Base-by-base conservation (phyloP, 148 eudicot genomes). In the Linanthus parryae region DNA sequence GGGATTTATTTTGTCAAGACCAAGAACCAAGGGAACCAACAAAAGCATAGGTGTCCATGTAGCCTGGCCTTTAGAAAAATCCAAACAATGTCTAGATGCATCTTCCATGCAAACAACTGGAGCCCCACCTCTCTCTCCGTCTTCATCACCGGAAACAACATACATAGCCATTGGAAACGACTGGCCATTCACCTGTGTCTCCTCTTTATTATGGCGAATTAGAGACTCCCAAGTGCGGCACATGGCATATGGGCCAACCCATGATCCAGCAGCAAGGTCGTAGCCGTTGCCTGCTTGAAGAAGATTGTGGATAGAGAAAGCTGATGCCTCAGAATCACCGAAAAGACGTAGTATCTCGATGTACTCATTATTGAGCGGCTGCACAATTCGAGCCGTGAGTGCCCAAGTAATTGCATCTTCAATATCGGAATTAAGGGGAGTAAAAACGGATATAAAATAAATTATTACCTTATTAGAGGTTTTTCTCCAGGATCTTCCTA, bases 221-320 rank as follows among this genome's bases (percentile, higher is more conserved):
- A 92, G 67, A 30, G 76, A 75, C 59, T 87, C 98, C 94, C 90
- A 92, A n/a, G 94, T 77, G 61, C 98, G 98, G 36, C 98, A 92
- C 82, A 79, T 92, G 65, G 96, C 98, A 74, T 92, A 92, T 20
- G 98, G 98, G 27, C 98, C 98, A 20, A 87, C 82, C 98, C 98
- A 92, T 47, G 83, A 84, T 17, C 98, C 98, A 59, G 96, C 83
- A 69, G 96, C 84, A 49, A 92, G 81, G 19, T 80, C 83, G 69
- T 91, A 86, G 48, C 82, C 70, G 56, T 72, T 76, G 52, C 98
- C 98, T 61, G 79, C 85, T 79, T 77, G 70, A 57, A 92, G 74
- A 61, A 92, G 88, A 58, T 84, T 84, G 73, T 87, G 96, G 47
- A 92, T 81, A 38, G 98, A 92, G 67, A 73, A 84, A 34, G 73